Evolutionary conservation across 2,329 filamentous ascomycete species (phyloP).

Genomic region (Emmonsiellopsis sp.): DNA sequence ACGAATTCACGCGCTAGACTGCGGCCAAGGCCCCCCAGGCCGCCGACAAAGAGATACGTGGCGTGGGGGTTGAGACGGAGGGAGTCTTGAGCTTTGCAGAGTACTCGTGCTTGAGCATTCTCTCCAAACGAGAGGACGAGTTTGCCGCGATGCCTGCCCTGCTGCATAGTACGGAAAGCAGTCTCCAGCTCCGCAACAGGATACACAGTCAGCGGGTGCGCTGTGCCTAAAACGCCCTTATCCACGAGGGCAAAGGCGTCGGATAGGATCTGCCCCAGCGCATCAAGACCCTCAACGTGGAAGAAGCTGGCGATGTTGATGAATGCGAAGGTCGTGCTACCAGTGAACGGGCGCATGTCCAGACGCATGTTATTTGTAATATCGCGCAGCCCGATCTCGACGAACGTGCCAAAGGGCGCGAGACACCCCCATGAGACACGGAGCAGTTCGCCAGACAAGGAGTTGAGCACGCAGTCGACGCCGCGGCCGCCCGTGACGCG

Average conservation of each 20-base stretch:
- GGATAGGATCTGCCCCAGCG: not conserved
- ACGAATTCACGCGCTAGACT: constrained; percentile 16
- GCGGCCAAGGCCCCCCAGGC: constrained; percentile 16
- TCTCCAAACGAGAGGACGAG: constrained; percentile 18
- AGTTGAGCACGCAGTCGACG: constrained; percentile 14
- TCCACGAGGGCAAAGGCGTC: not conserved
- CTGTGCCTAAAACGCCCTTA: not conserved
- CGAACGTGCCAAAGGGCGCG: constrained; percentile 11
- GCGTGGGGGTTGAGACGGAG: not conserved
- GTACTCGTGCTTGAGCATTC: not conserved
- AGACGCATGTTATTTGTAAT: constrained; percentile 10
- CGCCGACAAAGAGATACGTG: constrained; percentile 2
- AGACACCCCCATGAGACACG: constrained; percentile 9
- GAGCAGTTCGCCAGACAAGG: constrained; percentile 9
- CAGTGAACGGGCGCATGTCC: constrained; percentile 17
- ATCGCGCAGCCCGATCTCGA: constrained; percentile 15
- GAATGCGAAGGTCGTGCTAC: constrained; percentile 11
- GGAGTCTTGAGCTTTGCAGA: not conserved
- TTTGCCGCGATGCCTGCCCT: constrained; percentile 29
- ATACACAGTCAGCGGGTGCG: constrained; percentile 16
- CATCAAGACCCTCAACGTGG: no score
- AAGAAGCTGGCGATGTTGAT: constrained; percentile 11
- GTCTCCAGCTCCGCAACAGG: constrained; percentile 15
- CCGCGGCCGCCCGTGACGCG: constrained; percentile 8
- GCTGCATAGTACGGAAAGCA: constrained; percentile 22